phyloP scores from a whole-genome alignment of 2,329 filamentous ascomycete species.

The Neodidymelliopsis sp. region DNA sequence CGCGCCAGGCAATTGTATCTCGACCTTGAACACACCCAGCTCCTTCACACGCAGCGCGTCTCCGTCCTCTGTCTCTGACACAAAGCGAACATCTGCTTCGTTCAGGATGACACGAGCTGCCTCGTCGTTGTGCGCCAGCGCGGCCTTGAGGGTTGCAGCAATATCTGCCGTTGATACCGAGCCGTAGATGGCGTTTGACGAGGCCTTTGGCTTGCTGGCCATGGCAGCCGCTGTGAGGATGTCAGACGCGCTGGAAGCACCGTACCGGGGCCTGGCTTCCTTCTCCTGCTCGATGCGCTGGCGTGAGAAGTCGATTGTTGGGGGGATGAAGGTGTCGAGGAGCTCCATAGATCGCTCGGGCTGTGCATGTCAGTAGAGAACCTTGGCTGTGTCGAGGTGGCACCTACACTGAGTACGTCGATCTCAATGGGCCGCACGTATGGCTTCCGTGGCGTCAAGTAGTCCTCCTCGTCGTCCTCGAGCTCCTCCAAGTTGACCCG shows the following conservation, averaged over 20 bases:
- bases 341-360: conserved; percentile 56
- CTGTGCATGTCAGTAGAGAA: conserved; percentile 37
- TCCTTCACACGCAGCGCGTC: conserved; percentile 59
- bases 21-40: conserved; percentile 61
- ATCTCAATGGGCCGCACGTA: conserved; percentile 51
- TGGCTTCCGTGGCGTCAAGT: conserved; percentile 26
- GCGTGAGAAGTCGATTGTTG: conserved; percentile 57
- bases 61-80: conserved; percentile 47
- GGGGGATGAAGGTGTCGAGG: conserved; percentile 57
- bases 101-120: conserved; percentile 58
- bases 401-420: conserved; percentile 50
- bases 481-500: conserved; percentile 39
- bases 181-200: conserved; percentile 56
- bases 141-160: conserved; percentile 55
- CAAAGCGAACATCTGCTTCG: conserved; percentile 60
- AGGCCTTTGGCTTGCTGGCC: conserved; percentile 35
- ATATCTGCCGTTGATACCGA: conserved; percentile 64
- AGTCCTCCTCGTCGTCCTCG: conserved; percentile 32
- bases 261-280: conserved; percentile 39
- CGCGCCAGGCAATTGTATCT: conserved; percentile 60
- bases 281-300: conserved; percentile 52
- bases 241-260: conserved; percentile 46
- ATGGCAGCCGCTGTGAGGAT: conserved; percentile 46
- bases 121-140: conserved; percentile 60
- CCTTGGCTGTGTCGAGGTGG: neutral